Evolutionary conservation across 2,329 filamentous ascomycete genomes (phyloP).

Genomic region (Scytalidium sp.): DNA sequence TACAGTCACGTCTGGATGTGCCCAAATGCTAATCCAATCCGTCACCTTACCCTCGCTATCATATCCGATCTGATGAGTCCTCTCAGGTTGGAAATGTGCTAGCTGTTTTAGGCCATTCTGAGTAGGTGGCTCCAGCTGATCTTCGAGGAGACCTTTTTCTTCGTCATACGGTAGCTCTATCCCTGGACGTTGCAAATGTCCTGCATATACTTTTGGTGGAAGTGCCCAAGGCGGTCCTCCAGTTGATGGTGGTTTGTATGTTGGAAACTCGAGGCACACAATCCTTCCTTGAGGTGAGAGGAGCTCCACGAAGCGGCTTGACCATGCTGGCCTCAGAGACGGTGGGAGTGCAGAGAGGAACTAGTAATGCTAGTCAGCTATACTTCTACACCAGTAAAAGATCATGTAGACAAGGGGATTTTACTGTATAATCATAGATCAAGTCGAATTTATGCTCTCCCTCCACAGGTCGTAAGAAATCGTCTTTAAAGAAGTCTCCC

Average conservation of each 20-base stretch:
- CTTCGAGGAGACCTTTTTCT: slow-evolving; percentile 45
- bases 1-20: slow-evolving; percentile 19
- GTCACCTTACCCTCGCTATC: slow-evolving; percentile 47
- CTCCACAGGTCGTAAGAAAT: slow-evolving; percentile 45
- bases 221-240: slow-evolving; percentile 73
- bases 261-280: slow-evolving; percentile 74
- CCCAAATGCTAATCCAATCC: slow-evolving; percentile 56
- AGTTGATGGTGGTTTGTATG: slow-evolving; percentile 61
- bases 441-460: slow-evolving; percentile 56
- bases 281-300: slow-evolving; percentile 48
- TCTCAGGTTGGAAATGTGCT: slow-evolving; percentile 46
- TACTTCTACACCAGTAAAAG: not conserved
- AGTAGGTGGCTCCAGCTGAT: slow-evolving; percentile 42
- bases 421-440: slow-evolving; percentile 62
- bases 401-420: slow-evolving; percentile 11
- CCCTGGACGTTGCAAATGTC: slow-evolving; percentile 68
- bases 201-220: slow-evolving; percentile 66
- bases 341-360: slow-evolving; percentile 63
- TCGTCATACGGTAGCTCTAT: slow-evolving; percentile 61
- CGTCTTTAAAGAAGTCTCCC: slow-evolving; percentile 66
- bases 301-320: slow-evolving; percentile 47
- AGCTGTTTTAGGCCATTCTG: slow-evolving; percentile 38
- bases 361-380: slow-evolving; percentile 31
- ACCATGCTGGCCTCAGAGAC: slow-evolving; percentile 49
- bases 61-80: slow-evolving; percentile 47